Evolutionary conservation across 2,329 filamentous ascomycete species (phyloP), one percentile per base, ranked within the genome.

Genomic region (Fusarium paranaense): DNA sequence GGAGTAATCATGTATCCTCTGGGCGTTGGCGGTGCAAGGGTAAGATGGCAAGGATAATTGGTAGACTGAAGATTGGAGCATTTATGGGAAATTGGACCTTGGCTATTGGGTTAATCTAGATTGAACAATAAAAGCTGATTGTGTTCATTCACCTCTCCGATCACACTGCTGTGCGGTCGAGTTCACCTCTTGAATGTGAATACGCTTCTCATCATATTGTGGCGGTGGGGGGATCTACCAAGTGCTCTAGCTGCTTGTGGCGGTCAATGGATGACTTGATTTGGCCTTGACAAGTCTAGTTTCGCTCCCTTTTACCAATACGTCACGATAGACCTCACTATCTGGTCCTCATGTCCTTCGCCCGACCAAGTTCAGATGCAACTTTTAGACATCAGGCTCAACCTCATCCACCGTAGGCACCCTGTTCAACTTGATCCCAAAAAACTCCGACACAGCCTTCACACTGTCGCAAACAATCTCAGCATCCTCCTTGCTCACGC

Each of bases 391-490:
- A 52, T 80, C 78, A 4, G 67, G 62, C 52, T 81, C 79, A 25
- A 81, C 74, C 7, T 80, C 77, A 5, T 78, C 79, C 35, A 81
- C 79, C 0, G 76, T 79, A 0, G 79, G 80, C 25, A 81, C 75
- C 14, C 66, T 73, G 61, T 72, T 67, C 62, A 81, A 35, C 37
- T 71, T 73, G 18, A 60, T 27, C 1, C 76, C 77, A 30, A 79
- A 78, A 59, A 78, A 80, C 52, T 66, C 75, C 38, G 78, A 74
- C 62, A 81, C 66, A 18, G 71, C 50, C 58, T 68, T 67, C 3
- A 79, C 70, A 25, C 70, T 66, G 25, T 80, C 79, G 73, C 78
- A 80, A 4, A 81, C 42, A 5, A 73, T 47, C 52, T 80, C 70
- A 7, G 75, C 73, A 35, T 81, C 79, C 20, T 73, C 62, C 62